Evolutionary conservation across 1,139 yeast genomes (phyloP).

Genomic region (Yamadazyma diospyri): DNA sequence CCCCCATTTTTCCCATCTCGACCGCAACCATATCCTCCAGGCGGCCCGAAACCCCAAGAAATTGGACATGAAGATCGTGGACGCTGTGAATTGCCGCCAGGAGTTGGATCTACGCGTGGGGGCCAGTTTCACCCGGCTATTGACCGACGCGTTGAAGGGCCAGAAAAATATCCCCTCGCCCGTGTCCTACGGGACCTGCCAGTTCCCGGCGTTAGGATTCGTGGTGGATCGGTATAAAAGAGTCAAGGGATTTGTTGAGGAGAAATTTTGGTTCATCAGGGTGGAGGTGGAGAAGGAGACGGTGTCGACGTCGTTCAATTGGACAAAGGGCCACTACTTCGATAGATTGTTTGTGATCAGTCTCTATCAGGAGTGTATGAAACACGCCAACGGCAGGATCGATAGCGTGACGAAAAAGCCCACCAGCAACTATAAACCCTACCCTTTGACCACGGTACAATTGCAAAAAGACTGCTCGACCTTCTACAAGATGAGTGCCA

Average conservation of each 20-base stretch:
- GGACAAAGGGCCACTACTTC: slow-evolving; percentile 71
- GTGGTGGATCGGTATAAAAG: slow-evolving; percentile 90
- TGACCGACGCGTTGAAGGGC: slow-evolving; percentile 49
- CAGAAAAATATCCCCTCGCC: slow-evolving; percentile 18
- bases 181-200: slow-evolving; percentile 89
- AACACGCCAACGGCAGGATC: slow-evolving; percentile 46
- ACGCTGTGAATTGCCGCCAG: slow-evolving; percentile 81
- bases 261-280: slow-evolving; percentile 75
- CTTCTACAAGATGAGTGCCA: slow-evolving; percentile 75
- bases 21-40: slow-evolving; percentile 60
- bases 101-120: slow-evolving; percentile 92
- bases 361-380: slow-evolving; percentile 64
- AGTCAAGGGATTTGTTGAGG: slow-evolving; percentile 67
- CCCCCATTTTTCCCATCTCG: slow-evolving; percentile 86
- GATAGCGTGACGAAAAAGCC: slow-evolving; percentile 55
- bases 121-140: slow-evolving; percentile 78
- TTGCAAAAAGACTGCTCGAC: slow-evolving; percentile 83
- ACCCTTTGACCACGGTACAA: slow-evolving; percentile 94
- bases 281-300: slow-evolving; percentile 46
- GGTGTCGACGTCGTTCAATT: slow-evolving; percentile 34
- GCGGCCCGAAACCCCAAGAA: slow-evolving; percentile 71
- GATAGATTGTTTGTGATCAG: slow-evolving; percentile 65
- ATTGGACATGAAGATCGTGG: slow-evolving; percentile 67
- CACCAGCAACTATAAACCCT: slow-evolving; percentile 74
- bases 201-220: slow-evolving; percentile 94